Evolutionary conservation across 331 rosid genomes (phyloP).

Genomic region (Rhamnella rubrinervis): DNA sequence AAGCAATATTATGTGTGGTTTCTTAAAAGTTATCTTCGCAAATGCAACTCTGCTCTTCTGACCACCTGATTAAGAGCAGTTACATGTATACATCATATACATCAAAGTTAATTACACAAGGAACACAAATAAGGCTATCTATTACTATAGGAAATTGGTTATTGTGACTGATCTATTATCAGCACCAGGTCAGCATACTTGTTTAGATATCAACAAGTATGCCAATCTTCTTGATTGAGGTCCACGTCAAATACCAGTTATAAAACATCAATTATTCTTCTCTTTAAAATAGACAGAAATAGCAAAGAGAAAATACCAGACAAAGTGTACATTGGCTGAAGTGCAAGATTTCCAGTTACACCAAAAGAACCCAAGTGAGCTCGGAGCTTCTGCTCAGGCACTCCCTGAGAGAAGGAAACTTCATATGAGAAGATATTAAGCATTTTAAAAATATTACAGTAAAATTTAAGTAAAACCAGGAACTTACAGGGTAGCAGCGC

Average conservation of each 20-base stretch:
- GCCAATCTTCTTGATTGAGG: background rate
- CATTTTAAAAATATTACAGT: slow-evolving; percentile 2
- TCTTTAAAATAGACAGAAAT: slow-evolving; percentile 10
- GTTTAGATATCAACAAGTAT: background rate
- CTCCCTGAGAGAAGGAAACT: slow-evolving; percentile 64
- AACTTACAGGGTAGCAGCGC: slow-evolving; percentile 98
- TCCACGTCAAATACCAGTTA: background rate
- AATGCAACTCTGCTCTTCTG: slow-evolving; percentile 99
- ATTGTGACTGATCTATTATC: background rate
- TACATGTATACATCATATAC: background rate
- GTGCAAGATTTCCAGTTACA: slow-evolving; percentile 98
- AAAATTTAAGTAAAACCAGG: slow-evolving; percentile 18
- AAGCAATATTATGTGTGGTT: slow-evolving; percentile 94
- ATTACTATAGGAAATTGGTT: background rate
- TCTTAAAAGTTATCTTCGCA: slow-evolving; percentile 95
- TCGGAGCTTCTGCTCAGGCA: slow-evolving; percentile 98
- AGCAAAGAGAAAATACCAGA: slow-evolving; percentile 60
- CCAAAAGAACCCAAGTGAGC: slow-evolving; percentile 94
- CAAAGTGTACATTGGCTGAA: slow-evolving; percentile 98
- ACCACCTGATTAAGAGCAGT: slow-evolving; percentile 61
- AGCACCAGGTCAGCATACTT: slow-evolving; percentile 6
- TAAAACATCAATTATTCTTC: background rate
- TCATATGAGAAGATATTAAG: slow-evolving; percentile 7
- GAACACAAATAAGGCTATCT: background rate
- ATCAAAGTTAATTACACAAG: background rate